Base-by-base conservation (phyloP, 768 basidiomycete genomes). In the Lactarius pseudohatsudake region DNA sequence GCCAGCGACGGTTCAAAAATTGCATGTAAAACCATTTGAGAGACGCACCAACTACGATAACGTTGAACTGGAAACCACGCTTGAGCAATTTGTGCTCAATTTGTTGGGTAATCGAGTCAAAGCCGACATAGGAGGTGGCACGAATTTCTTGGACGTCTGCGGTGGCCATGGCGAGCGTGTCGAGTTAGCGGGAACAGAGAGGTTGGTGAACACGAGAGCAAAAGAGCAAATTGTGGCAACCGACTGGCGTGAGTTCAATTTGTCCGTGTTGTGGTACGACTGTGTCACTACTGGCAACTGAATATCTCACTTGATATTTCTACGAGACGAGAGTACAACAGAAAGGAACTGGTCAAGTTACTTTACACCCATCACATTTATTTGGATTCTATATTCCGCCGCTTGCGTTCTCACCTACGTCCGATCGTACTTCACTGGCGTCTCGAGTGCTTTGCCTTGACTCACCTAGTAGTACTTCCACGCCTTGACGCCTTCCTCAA, bases 41-140 rank as follows among this genome's bases (percentile, higher is more conserved):
- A 55, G 60, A 85, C 90, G 73, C 71, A 96, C 96, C 96, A 72
- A 90, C 96, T 68, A 94, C 91, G 75, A 98, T 98, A 67, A 97
- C 91, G 75, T 98, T 98, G 86, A 98, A 98, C 83, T 98, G 94
- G 84, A 98, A 98, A 67, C 96, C 96, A 70, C 96, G 88, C 81
- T 98, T 98, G 81, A 98, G 86, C 70, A 98, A 90, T 85, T 98
- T 98, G 85, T 96, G 92, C 84, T 99, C 96, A 72, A 98, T 98
- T 80, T 98, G 96, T 74, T 88, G 86, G 66, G 95, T 96, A 77
- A 98, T 97, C 71, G 91, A 88, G 84, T 98, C 96, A 81, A 98
- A 98, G 75, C 96, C 96, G 78, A 98, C 96, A 77, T 98, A 96
- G 57, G 91, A 88, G 69, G 91, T 84, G 38, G 95, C 94, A 72